A percentile compares a stretch with the other conserved stretches of the same genome.
phyloP scores from a whole-genome alignment of 495 filamentous ascomycete genomes.

The Extremus antarcticus region DNA sequence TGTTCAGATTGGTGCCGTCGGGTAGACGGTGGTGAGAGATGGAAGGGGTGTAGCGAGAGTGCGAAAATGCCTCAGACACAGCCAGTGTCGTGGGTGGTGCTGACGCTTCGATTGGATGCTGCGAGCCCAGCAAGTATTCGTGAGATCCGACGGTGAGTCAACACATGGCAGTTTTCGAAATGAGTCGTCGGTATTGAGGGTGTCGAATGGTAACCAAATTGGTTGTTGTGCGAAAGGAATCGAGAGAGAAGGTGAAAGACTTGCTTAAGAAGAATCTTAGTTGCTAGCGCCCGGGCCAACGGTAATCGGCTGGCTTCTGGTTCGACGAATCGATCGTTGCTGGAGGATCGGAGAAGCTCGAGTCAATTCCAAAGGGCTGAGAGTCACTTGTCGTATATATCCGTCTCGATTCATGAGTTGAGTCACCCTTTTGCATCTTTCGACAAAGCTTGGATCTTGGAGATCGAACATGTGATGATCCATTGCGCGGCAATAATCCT shows the following conservation, averaged over 20 bases:
- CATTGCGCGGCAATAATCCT: background rate
- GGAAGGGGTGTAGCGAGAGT: background rate
- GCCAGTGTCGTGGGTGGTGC: background rate
- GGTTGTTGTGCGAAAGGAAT: too few relatives aligned
- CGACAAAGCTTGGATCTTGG: background rate
- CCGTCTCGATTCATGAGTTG: background rate
- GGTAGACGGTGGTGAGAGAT: slow-evolving; percentile 2
- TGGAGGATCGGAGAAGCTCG: too few relatives aligned
- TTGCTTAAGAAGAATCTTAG: too few relatives aligned
- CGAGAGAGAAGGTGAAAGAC: too few relatives aligned
- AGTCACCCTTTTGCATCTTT: background rate
- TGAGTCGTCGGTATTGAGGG: too few relatives aligned
- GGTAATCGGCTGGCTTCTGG: too few relatives aligned
- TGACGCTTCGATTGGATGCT: background rate
- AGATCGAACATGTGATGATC: background rate
- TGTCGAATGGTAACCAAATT: too few relatives aligned
- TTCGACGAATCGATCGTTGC: too few relatives aligned
- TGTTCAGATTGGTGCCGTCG: slow-evolving; percentile 28
- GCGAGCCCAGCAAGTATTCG: background rate
- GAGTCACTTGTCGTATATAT: background rate
- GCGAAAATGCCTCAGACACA: background rate
- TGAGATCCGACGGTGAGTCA: slow-evolving; percentile 1
- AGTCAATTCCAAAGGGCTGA: too few relatives aligned
- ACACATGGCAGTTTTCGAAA: background rate
- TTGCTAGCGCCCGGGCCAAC: too few relatives aligned